These are phyloP conservation scores for Mimosa bimucronata DNA, from an alignment of 306 rosid genomes.

Conservation along the genomic window DNA sequence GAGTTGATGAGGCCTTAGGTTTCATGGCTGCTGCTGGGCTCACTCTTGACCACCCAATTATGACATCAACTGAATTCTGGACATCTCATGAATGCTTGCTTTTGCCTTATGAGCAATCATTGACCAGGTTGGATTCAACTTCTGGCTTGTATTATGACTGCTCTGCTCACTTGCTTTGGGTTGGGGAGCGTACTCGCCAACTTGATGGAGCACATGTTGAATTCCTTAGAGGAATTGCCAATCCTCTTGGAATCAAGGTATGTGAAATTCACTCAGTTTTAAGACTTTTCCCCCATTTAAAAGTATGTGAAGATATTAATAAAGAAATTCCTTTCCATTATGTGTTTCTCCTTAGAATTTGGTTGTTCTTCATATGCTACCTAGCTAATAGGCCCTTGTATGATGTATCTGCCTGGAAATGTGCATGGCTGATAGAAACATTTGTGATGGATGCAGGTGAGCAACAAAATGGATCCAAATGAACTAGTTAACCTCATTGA, in stretches of 20 bases:
- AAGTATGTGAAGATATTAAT: neutral
- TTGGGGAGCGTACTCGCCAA: conserved; percentile 81
- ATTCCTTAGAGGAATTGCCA: conserved; percentile 75
- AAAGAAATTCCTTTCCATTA: neutral
- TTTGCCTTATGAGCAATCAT: conserved; percentile 74
- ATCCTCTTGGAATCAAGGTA: conserved; percentile 82
- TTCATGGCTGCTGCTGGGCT: conserved; percentile 83
- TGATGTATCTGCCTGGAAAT: conserved; percentile 6
- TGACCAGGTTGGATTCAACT: conserved; percentile 75
- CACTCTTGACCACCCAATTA: conserved; percentile 67
- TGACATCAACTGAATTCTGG: conserved; percentile 80
- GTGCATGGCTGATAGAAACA: conserved; percentile 21
- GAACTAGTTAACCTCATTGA: conserved; percentile 69
- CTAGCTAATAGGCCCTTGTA: neutral
- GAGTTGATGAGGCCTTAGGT: conserved; percentile 78
- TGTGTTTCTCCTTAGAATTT: neutral
- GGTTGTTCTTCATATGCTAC: neutral
- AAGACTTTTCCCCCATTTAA: neutral
- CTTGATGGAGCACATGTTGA: conserved; percentile 80
- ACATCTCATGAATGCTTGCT: conserved; percentile 82
- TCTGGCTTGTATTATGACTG: conserved; percentile 74
- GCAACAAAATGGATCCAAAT: conserved; percentile 81
- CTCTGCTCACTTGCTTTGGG: conserved; percentile 89
- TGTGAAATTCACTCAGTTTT: neutral
- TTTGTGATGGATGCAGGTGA: conserved; percentile 53